A percentile compares a stretch with the other conserved stretches of the same genome.
Conservation (phyloP, 2,329 filamentous ascomycete genomes). For the Trichoderma sp. region DNA sequence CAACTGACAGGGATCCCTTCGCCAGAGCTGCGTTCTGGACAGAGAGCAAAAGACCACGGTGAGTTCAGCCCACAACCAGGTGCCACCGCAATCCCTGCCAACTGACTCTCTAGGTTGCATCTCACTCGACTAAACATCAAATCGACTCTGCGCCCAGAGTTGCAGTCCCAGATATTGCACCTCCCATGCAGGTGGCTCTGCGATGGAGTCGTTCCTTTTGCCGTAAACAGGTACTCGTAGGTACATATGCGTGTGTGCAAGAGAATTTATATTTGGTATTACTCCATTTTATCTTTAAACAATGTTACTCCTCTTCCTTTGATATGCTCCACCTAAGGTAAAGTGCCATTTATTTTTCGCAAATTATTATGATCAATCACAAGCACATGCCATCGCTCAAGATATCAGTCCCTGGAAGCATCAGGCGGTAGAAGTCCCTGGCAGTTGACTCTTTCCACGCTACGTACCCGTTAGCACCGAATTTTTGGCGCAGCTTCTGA, state of each 20-base stretch:
- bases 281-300: neutral
- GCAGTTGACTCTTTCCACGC: no score
- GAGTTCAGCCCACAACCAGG: neutral
- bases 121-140: conserved; percentile 6
- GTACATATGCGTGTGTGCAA: neutral
- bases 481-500: neutral
- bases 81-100: neutral
- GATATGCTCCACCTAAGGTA: neutral
- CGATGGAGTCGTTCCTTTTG: neutral
- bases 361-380: neutral
- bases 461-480: neutral
- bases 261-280: neutral
- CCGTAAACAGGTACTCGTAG: neutral
- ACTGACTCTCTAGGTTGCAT: neutral
- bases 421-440: neutral
- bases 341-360: neutral
- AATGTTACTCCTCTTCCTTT: neutral
- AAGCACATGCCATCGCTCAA: neutral
- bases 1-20: neutral
- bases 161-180: neutral
- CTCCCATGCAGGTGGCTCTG: neutral
- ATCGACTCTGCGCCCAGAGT: neutral
- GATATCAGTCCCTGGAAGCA: no score
- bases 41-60: neutral
- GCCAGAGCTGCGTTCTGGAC: neutral